A percentile compares a stretch with the other conserved stretches of the same genome.
Evolutionary conservation across 192 early-diverging fungal genomes (phyloP).

Genomic region (Pilaira anomala): DNA sequence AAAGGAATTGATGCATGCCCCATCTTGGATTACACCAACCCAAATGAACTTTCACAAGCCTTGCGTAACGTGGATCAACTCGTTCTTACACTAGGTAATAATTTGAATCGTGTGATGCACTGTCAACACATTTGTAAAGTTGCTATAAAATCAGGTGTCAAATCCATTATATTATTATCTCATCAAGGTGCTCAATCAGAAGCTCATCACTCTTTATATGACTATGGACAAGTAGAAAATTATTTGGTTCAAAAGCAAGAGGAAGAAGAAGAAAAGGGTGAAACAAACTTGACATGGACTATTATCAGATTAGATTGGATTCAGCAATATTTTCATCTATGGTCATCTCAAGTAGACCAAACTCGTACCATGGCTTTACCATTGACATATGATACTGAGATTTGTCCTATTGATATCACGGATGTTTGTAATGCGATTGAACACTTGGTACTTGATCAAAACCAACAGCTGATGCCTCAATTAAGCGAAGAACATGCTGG

Average conservation of each 20-base stretch:
- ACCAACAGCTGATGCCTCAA: neutral
- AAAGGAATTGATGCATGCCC: slow-evolving; percentile 12
- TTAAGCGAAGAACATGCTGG: slow-evolving; percentile 14
- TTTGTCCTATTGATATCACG: slow-evolving; percentile 31
- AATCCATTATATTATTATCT: slow-evolving; percentile 20
- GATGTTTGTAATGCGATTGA: slow-evolving; percentile 31
- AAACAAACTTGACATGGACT: too few species aligned
- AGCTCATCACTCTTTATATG: slow-evolving; percentile 7
- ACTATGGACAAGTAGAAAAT: slow-evolving; percentile 25
- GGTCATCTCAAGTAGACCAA: slow-evolving; percentile 22
- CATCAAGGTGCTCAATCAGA: slow-evolving; percentile 20
- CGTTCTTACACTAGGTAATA: slow-evolving; percentile 7
- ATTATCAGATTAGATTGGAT: slow-evolving; percentile 32
- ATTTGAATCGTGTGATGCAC: slow-evolving; percentile 2
- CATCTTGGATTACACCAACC: slow-evolving; percentile 4
- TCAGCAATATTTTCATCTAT: slow-evolving; percentile 29
- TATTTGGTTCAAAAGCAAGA: neutral
- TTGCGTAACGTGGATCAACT: slow-evolving; percentile 17
- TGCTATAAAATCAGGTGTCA: slow-evolving; percentile 23
- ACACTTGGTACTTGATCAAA: slow-evolving; percentile 7
- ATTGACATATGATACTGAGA: slow-evolving; percentile 10
- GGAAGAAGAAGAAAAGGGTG: neutral
- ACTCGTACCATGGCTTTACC: slow-evolving; percentile 18
- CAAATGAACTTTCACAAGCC: slow-evolving; percentile 6
- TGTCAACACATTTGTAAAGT: slow-evolving; percentile 12